A percentile compares a stretch with the other conserved stretches of the same genome.
phyloP scores from a whole-genome alignment of 768 basidiomycete species.

The Psilocybe azurescens region DNA sequence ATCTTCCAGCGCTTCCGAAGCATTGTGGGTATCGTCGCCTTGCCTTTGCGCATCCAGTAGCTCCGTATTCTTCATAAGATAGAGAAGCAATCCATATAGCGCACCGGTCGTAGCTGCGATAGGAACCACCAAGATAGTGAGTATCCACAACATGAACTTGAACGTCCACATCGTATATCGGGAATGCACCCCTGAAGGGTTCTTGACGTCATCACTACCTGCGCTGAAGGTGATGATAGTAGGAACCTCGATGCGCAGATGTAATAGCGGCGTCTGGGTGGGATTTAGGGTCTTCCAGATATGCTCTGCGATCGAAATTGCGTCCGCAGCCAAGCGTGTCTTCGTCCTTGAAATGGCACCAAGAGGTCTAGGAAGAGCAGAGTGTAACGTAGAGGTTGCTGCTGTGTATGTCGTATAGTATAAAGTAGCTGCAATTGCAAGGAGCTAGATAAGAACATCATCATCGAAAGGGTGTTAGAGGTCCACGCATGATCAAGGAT shows the following conservation, averaged over 20 bases:
- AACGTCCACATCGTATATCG: conserved; percentile 54
- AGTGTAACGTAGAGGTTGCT: conserved; percentile 34
- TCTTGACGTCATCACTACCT: conserved; percentile 32
- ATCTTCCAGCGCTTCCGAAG: conserved; percentile 22
- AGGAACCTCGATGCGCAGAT: conserved; percentile 83
- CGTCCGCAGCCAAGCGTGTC: conserved; percentile 28
- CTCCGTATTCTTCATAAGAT: conserved; percentile 91
- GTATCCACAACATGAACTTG: conserved; percentile 69
- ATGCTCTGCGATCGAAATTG: conserved; percentile 59
- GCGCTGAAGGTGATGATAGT: conserved; percentile 71
- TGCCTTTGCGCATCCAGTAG: conserved; percentile 86
- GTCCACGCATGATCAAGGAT: neutral
- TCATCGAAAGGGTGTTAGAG: conserved; percentile 11
- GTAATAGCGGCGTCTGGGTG: conserved; percentile 62
- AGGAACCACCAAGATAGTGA: conserved; percentile 85
- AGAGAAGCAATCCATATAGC: conserved; percentile 80
- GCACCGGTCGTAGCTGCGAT: conserved; percentile 77
- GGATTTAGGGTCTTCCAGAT: conserved; percentile 86
- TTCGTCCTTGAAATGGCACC: conserved; percentile 39
- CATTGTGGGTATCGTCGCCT: conserved; percentile 44
- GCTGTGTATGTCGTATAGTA: conserved; percentile 74
- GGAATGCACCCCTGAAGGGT: conserved; percentile 20
- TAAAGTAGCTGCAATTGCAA: conserved; percentile 76
- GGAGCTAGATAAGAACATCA: conserved; percentile 51
- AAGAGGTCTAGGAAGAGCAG: conserved; percentile 33